Conservation (phyloP, 345 rosid genomes). For the Linum trigynum region DNA sequence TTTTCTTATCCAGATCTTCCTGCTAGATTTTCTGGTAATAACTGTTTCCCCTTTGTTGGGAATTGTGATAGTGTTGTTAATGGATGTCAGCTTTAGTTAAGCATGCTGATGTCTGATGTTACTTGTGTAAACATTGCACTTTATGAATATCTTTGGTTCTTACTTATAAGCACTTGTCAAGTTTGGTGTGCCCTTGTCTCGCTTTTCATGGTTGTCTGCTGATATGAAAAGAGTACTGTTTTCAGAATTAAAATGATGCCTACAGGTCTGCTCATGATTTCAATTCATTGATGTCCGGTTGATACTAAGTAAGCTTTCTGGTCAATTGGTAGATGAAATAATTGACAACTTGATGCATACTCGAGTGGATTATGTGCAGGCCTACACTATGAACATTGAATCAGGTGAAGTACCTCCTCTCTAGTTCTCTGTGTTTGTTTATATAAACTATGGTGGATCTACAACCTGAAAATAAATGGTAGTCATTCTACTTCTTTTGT, state of each 20-base stretch:
- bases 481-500: no score
- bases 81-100: conserved; percentile 11
- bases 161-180: not conserved
- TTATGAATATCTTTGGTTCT: no score
- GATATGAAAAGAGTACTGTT: no score
- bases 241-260: not conserved
- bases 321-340: conserved; percentile 55
- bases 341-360: conserved; percentile 55
- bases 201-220: no score
- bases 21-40: conserved; percentile 56
- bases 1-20: no score
- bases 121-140: not conserved
- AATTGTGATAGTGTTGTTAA: conserved; percentile 10
- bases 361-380: conserved; percentile 47
- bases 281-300: not conserved
- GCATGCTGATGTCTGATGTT: conserved; percentile 12
- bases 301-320: conserved; percentile 44
- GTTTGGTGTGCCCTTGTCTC: no score
- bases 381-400: conserved; percentile 26
- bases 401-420: conserved; percentile 39
- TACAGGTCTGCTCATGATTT: not conserved
- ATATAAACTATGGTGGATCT: no score
- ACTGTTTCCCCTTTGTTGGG: conserved; percentile 39
- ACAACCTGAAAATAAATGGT: no score
- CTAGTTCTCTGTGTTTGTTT: not conserved